phyloP scores from a whole-genome alignment of 257 asterid species.

The Echium plantagineum region DNA sequence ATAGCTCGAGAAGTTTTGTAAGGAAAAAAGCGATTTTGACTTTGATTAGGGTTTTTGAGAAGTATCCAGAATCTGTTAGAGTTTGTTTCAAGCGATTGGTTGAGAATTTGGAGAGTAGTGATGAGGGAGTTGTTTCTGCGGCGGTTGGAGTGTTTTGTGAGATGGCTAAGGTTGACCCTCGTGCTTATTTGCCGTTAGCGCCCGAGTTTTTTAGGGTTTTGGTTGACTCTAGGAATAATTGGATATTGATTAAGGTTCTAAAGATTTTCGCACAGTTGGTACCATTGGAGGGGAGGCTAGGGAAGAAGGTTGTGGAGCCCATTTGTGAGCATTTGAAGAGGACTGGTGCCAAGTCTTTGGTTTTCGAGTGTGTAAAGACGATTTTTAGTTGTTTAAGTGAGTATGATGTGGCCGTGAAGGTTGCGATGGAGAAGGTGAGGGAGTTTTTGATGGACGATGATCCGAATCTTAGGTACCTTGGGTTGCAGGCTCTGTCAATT shows the following conservation, averaged over 20 bases:
- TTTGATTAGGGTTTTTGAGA: constrained; percentile 56
- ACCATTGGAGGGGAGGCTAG: constrained; percentile 82
- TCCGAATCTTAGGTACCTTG: constrained; percentile 80
- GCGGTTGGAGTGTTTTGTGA: constrained; percentile 87
- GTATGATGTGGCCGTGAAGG: constrained; percentile 59
- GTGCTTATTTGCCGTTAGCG: constrained; percentile 81
- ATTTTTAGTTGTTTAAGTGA: constrained; percentile 66
- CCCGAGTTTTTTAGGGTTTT: constrained; percentile 79
- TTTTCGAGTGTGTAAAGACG: constrained; percentile 75
- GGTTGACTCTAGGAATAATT: constrained; percentile 74
- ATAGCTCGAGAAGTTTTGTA: constrained; percentile 35
- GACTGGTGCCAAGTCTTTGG: constrained; percentile 72
- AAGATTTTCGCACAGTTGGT: constrained; percentile 76
- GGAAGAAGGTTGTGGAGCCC: constrained; percentile 63
- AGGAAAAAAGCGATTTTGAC: constrained; percentile 64
- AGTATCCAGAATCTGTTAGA: constrained; percentile 77
- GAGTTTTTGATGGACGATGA: constrained; percentile 83
- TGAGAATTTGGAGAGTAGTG: constrained; percentile 61
- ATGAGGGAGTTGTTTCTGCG: constrained; percentile 58
- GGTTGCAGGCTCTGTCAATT: constrained; percentile 62
- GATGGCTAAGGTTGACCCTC: constrained; percentile 60
- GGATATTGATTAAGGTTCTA: constrained; percentile 83
- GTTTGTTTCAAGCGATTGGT: constrained; percentile 85
- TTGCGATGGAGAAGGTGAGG: constrained; percentile 59
- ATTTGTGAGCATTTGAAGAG: constrained; percentile 76